phyloP scores from a whole-genome alignment of 208 protist genomes.

The Lotmaria passim region DNA sequence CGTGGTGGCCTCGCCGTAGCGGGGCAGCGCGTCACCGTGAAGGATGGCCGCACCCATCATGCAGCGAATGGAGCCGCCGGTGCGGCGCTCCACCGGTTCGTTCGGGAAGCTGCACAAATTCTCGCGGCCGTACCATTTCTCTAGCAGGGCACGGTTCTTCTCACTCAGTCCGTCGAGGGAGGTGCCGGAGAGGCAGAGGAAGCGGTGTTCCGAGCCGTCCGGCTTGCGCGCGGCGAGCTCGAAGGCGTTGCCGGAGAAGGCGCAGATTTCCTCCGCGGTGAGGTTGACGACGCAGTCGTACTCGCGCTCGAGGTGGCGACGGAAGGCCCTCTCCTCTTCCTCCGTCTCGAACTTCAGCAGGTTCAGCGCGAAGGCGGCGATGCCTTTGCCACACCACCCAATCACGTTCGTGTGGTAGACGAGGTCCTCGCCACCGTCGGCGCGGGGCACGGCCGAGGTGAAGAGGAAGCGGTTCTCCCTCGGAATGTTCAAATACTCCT shows the following conservation, averaged over 20 bases:
- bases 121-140: slow-evolving; percentile 70
- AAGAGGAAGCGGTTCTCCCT: slow-evolving; percentile 76
- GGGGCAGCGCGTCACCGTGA: slow-evolving; percentile 55
- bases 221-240: slow-evolving; percentile 49
- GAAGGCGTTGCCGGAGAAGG: slow-evolving; percentile 78
- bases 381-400: slow-evolving; percentile 82
- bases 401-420: slow-evolving; percentile 82
- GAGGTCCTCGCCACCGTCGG: slow-evolving; percentile 38
- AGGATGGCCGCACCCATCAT: slow-evolving; percentile 58
- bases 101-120: slow-evolving; percentile 65
- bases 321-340: slow-evolving; percentile 61
- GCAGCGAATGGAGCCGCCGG: slow-evolving; percentile 64
- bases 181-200: slow-evolving; percentile 77
- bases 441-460: slow-evolving; percentile 42
- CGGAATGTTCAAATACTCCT: slow-evolving; percentile 83
- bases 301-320: slow-evolving; percentile 57
- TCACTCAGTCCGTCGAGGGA: slow-evolving; percentile 43
- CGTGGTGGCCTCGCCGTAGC: slow-evolving; percentile 38
- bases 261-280: slow-evolving; percentile 52
- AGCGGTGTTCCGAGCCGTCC: slow-evolving; percentile 55
- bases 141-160: slow-evolving; percentile 44
- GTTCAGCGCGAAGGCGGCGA: slow-evolving; percentile 77
- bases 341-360: slow-evolving; percentile 57
- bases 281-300: slow-evolving; percentile 74
- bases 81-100: slow-evolving; percentile 72